Base-by-base conservation (phyloP, 1,139 yeast species). In the Candida sanyaensis region DNA sequence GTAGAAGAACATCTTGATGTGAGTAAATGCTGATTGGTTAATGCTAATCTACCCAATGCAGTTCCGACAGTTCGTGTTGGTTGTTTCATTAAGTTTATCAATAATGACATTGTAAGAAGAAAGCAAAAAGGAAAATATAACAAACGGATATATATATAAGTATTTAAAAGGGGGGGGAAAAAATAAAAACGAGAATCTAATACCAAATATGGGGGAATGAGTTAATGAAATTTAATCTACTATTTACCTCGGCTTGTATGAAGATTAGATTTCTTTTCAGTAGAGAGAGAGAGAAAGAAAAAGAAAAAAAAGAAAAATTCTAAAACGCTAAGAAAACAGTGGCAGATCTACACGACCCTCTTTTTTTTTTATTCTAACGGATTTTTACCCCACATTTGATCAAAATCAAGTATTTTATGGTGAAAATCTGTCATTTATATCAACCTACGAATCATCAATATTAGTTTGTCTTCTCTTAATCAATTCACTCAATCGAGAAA, bases 11-110 rank as follows among this genome's bases (percentile, higher is more conserved):
- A 34, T 43, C 54, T 55, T 45, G 50, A 49, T 17, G 54, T 51
- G 7, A 49, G 28, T 38, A 62, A 50, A 43, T 64, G 71, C 38
- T 57, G 63, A 31, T 50, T 54, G 43, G 60, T 64, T 45, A 63
- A 50, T 33, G 47, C 44, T 37, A 62, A 57, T 45, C 69, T 55
- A 9, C 54, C 47, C 31, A 55, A 48, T 11, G 69, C 66, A n/a
- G 46, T 41, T 6, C 36, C 32, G 21, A 30, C 8, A 6, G 42
- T 6, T n/a, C 11, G 23, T 11, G 42, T 11, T 40, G 32, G 37
- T 17, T 31, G 26, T 23, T 40, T 40, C 42, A 40, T 40, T 40
- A 40, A 13, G 26, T 11, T 30, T 30, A 31, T 9, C 21, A 40
- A 31, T 10, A 29, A 24, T n/a, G 42, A 31, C 42, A 40, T 40